Base-by-base conservation (phyloP, 495 filamentous ascomycete species). In the Achaetomiella virescens region DNA sequence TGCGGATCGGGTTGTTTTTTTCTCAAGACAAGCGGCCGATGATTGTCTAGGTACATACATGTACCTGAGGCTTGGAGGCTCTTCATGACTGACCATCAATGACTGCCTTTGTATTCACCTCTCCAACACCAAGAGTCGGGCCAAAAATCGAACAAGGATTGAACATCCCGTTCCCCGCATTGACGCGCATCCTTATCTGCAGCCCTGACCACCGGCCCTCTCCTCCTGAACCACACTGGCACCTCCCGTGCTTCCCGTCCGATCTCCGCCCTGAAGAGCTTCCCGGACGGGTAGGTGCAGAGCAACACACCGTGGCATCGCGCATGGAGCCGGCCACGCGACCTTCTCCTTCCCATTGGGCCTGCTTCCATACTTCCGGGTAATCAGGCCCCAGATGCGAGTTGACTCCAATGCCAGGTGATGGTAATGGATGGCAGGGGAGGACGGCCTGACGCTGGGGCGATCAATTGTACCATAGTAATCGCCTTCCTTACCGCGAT, bases 281-380 rank as follows among this genome's bases (percentile, higher is more conserved):
- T 60, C 53, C 58, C 41, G 58, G 58, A 60, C 40, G 46, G 58
- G 58, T 60, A 60, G 58, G 52, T 60, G 41, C 44, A 40, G 50
- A 24, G 25, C 42, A 29, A 10, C 21, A 4, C 12, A 45, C 33
- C 10, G 43, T 33, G n/a, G 35, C 18, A 56, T 56, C 45, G 35
- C 38, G 25, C 45, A 44, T 43, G 9, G 15, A 31, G 9, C 14
- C 10, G n/a, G 2, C 9, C 24, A 8, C 27, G 14, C 12, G 40
- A 12, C 20, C 15, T 43, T 37, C 20, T 31, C 11, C 22, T 27
- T 57, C 35, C 35, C 41, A 38, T 47, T 47, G 52, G 42, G 7
- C 29, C 18, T 44, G 50, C 37, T 4, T 43, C 37, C 10, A 3
- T n/a, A n/a, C 22, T 27, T 33, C 25, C 22, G 4, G 14, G 25